phyloP scores from a whole-genome alignment of 345 rosid species.

The Acer campestre region DNA sequence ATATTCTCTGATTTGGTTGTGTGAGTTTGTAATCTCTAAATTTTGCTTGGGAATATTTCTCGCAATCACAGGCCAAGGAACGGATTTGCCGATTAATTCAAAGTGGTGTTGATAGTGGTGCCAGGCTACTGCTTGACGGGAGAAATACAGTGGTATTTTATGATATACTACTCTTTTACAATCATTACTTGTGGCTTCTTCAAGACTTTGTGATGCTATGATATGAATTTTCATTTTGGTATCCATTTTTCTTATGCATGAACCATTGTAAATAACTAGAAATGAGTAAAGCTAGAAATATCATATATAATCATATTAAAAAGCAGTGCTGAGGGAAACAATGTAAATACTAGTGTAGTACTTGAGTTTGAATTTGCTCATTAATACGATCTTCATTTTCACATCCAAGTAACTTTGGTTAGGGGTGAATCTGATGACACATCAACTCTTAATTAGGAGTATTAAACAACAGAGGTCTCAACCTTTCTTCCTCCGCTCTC shows the following conservation, averaged over 20 bases:
- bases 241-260: neutral
- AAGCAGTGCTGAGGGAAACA: neutral
- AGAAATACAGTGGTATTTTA: conserved; percentile 71
- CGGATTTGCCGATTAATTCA: conserved; percentile 76
- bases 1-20: neutral
- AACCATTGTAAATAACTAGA: neutral
- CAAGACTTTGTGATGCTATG: neutral
- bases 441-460: neutral
- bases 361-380: neutral
- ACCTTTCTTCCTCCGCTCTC: neutral
- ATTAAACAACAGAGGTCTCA: neutral
- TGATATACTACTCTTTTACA: neutral
- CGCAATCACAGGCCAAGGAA: conserved; percentile 79
- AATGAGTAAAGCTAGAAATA: neutral
- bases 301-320: neutral
- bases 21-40: neutral
- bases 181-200: conserved; percentile 8
- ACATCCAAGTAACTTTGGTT: neutral
- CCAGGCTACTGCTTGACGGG: conserved; percentile 86
- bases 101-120: conserved; percentile 82
- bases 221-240: neutral
- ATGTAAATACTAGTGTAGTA: neutral
- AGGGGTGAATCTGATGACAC: neutral
- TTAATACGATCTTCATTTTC: neutral
- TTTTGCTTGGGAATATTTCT: conserved; percentile 24